Evolutionary conservation across 495 filamentous ascomycete genomes (phyloP).

Genomic region (Penicillium maclennaniae): DNA sequence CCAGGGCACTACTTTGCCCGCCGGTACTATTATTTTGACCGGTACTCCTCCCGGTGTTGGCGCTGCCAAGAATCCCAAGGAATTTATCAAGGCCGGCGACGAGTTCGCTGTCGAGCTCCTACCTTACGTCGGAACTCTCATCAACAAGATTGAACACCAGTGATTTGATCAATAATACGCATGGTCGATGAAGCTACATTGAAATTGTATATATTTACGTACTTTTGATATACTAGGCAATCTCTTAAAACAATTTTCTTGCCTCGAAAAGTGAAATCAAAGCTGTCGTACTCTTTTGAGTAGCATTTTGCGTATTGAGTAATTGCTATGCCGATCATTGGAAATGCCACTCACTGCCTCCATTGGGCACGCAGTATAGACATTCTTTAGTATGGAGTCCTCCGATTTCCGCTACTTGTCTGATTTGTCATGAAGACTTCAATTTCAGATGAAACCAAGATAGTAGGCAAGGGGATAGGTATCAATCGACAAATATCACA

Average conservation of each 20-base stretch:
- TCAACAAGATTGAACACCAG: slow-evolving; percentile 39
- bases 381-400: no score
- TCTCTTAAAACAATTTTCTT: not conserved
- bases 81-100: slow-evolving; percentile 56
- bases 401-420: not conserved
- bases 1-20: slow-evolving; percentile 73
- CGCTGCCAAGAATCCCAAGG: slow-evolving; percentile 51
- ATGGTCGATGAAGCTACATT: not conserved
- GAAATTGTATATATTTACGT: not conserved
- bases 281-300: not conserved
- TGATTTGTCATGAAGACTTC: not conserved
- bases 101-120: slow-evolving; percentile 56
- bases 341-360: not conserved
- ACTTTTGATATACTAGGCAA: not conserved
- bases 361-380: not conserved
- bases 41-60: slow-evolving; percentile 62
- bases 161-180: not conserved
- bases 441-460: not conserved
- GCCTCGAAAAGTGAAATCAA: not conserved
- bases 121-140: slow-evolving; percentile 39
- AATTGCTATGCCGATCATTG: not conserved
- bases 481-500: no score
- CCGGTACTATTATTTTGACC: slow-evolving; percentile 80
- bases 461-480: not conserved
- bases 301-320: not conserved